Conservation (phyloP, 192 early-diverging fungal species). For the Mortierella claussenii region DNA sequence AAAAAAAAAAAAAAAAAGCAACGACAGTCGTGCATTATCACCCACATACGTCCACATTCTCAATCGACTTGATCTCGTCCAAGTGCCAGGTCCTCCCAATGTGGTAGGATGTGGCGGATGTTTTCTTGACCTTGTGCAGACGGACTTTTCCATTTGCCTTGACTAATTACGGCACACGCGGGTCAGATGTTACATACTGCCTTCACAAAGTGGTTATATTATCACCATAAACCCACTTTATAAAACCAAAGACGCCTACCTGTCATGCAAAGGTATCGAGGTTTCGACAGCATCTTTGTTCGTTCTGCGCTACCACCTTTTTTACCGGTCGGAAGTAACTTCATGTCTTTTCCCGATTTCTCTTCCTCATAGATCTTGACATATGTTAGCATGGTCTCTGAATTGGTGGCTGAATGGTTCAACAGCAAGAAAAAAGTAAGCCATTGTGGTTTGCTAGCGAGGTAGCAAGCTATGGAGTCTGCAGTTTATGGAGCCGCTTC, state of each 20-base stretch:
- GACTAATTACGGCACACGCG: too few species aligned
- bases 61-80: conserved; percentile 61
- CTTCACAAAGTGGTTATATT: too few species aligned
- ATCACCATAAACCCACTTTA: too few species aligned
- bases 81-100: conserved; percentile 66
- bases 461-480: too few species aligned
- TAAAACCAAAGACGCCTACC: conserved; percentile 35
- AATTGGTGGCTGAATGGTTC: conserved; percentile 12
- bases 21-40: too few species aligned
- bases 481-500: too few species aligned
- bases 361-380: conserved; percentile 66
- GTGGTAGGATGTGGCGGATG: conserved; percentile 59
- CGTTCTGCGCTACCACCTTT: conserved; percentile 32
- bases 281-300: conserved; percentile 58
- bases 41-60: conserved; percentile 63
- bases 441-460: too few species aligned
- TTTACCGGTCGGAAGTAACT: conserved; percentile 13
- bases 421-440: not conserved
- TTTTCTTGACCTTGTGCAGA: conserved; percentile 64
- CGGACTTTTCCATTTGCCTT: conserved; percentile 56
- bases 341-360: conserved; percentile 36
- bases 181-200: too few species aligned
- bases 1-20: not conserved
- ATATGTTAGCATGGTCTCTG: conserved; percentile 54
- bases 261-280: conserved; percentile 64